Evolutionary conservation across 208 protist species (phyloP), one percentile per base, ranked within the genome.

Genomic region (Endotrypanum monterogeii): DNA sequence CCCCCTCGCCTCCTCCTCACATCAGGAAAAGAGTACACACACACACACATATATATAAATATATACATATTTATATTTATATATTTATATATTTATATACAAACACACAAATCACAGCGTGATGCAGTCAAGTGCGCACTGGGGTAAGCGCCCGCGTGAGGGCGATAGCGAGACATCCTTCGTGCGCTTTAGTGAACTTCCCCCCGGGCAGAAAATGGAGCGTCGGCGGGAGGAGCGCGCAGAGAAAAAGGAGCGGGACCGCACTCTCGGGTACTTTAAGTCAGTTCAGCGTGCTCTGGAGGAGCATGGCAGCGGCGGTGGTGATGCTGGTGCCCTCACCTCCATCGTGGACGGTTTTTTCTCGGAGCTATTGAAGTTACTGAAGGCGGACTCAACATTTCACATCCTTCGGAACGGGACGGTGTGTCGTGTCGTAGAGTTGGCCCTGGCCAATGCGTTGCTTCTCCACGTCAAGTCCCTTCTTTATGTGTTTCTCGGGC

Each of bases 261-360:
- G 93, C 67, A 97, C 86, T 1, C 65, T 97, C 54, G 55, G 83
- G 5, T 97, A 97, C 81, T 97, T 97, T 80, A 84, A 67, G 67
- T 93, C 91, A 18, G 89, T 94, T 16, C 85, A 97, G 62, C 76
- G 84, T 16, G 85, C 86, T 2, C 73, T 97, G 23, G 87, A 89
- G 9, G 89, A 94, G 56, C 83, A 88, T 44, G 62, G 80, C n/a
- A 79, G 78, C 63, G 82, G 83, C 57, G 82, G 82, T 55, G 87
- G 82, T 25, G 90, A 95, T 71, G 72, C 87, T 5, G 80, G 65
- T 16, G 79, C 79, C 30, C 70, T 95, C 37, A 83, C 83, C 65
- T 77, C 82, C 67, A 87, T 95, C 50, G 87, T 97, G 11, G 93
- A 97, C 65, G 90, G 93, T 54, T 95, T 97, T 76, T 96, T 97